Percentiles rank a stretch among this genome's conserved stretches.
Evolutionary conservation across 2,329 filamentous ascomycete species (phyloP).

Genomic region (Stachybotrys elegans): DNA sequence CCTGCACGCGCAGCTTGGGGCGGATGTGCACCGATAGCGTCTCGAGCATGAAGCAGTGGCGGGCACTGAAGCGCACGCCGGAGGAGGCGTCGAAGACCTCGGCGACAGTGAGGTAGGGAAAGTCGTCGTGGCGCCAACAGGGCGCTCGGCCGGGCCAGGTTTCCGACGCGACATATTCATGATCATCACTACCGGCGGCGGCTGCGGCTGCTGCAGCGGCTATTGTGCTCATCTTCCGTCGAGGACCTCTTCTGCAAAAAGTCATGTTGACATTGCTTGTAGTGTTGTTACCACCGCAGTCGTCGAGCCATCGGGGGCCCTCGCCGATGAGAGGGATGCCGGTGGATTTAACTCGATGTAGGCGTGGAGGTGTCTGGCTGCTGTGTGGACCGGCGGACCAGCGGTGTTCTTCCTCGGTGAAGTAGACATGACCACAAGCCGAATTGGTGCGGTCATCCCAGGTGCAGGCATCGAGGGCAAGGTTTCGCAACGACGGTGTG

Average conservation of each 20-base stretch:
- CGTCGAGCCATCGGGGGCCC: constrained; percentile 46
- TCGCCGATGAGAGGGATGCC: constrained; percentile 46
- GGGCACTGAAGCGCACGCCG: constrained; percentile 38
- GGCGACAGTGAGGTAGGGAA: constrained; percentile 43
- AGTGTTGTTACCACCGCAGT: constrained; percentile 38
- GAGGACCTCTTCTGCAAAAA: constrained; percentile 34
- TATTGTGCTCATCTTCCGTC: neutral
- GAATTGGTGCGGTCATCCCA: constrained; percentile 25
- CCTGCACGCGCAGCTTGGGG: constrained; percentile 30
- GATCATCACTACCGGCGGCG: neutral
- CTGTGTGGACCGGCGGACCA: constrained; percentile 43
- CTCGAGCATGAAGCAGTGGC: constrained; percentile 43
- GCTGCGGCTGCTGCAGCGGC: constrained; percentile 1
- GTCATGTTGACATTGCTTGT: constrained; percentile 25
- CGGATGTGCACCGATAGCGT: constrained; percentile 38
- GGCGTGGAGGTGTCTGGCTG: constrained; percentile 31
- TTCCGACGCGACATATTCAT: neutral
- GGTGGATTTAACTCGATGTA: constrained; percentile 42
- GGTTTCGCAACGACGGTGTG: constrained; percentile 41
- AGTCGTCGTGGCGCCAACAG: constrained; percentile 51
- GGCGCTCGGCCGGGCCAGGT: constrained; percentile 22
- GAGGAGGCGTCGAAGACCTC: constrained; percentile 39
- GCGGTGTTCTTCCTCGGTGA: constrained; percentile 51
- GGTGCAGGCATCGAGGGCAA: constrained; percentile 43
- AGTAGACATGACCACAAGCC: constrained; percentile 37